A percentile compares a stretch with the other conserved stretches of the same genome.
phyloP scores from a whole-genome alignment of 169 alveolate genomes.

The Plasmodium billcollinsi region DNA sequence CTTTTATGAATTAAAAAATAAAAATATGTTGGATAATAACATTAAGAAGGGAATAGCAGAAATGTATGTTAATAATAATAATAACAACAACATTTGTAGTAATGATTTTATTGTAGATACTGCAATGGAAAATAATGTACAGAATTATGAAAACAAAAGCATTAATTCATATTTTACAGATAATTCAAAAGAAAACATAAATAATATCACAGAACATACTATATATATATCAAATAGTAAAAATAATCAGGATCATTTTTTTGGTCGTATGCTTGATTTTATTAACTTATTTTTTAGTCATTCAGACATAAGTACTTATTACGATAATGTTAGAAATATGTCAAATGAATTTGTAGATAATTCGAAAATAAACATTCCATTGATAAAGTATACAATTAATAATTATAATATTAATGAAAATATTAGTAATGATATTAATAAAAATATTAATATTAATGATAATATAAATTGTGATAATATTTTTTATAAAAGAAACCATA shows the following conservation, averaged over 20 bases:
- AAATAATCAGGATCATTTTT: conserved; percentile 20
- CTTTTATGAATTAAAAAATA: conserved; percentile 4
- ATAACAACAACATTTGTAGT: background rate
- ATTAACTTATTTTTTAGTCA: conserved; percentile 33
- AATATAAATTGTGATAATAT: background rate
- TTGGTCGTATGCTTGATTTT: conserved; percentile 10
- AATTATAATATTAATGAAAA: background rate
- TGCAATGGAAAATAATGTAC: background rate
- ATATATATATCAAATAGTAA: background rate
- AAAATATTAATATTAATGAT: too few relatives aligned
- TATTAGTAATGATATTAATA: background rate
- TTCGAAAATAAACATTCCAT: too few relatives aligned
- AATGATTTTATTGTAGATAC: background rate
- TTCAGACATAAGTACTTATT: conserved; percentile 33
- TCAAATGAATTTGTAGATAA: background rate
- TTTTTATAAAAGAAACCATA: background rate
- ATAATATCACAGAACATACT: background rate
- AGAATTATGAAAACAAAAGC: too few relatives aligned
- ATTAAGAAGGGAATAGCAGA: background rate
- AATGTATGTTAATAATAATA: background rate
- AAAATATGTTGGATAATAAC: background rate
- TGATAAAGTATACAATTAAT: too few relatives aligned
- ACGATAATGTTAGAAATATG: conserved; percentile 26
- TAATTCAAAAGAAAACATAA: background rate
- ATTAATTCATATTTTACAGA: too few relatives aligned